phyloP scores from a whole-genome alignment of 768 basidiomycete species.

The Multifurca ochricompacta region DNA sequence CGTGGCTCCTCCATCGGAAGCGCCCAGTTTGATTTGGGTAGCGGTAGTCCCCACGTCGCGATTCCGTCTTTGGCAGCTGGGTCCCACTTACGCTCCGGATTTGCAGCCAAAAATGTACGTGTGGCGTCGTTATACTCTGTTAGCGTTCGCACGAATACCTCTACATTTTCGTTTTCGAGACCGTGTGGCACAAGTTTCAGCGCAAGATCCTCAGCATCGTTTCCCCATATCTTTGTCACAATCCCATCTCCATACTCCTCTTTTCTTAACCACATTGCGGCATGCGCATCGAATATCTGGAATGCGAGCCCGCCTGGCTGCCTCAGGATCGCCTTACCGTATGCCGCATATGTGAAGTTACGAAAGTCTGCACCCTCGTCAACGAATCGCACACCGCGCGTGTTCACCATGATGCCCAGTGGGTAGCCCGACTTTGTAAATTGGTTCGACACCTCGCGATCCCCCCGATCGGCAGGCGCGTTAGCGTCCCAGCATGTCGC shows the following conservation, averaged over 20 bases:
- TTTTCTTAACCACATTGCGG: conserved; percentile 37
- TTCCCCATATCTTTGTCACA: conserved; percentile 46
- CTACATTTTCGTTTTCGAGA: conserved; percentile 35
- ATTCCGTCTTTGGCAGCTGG: conserved; percentile 57
- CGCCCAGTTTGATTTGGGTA: conserved; percentile 67
- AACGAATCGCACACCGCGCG: conserved; percentile 50
- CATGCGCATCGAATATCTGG: conserved; percentile 55
- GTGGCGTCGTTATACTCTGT: conserved; percentile 45
- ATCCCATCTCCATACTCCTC: conserved; percentile 63
- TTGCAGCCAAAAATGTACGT: conserved; percentile 29
- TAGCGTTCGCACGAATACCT: conserved; percentile 40
- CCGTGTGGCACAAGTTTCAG: conserved; percentile 39
- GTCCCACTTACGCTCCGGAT: conserved; percentile 41
- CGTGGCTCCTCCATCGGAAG: conserved; percentile 43
- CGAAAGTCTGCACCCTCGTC: conserved; percentile 68
- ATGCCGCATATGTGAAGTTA: conserved; percentile 68
- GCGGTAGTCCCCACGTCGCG: conserved; percentile 39
- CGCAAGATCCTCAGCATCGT: conserved; percentile 43
- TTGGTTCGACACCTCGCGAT: conserved; percentile 56
- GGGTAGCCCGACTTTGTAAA: conserved; percentile 72
- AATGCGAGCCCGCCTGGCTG: conserved; percentile 57
- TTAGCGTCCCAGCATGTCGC: conserved; percentile 67
- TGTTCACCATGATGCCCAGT: conserved; percentile 61
- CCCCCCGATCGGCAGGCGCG: conserved; percentile 42
- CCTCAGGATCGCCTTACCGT: conserved; percentile 48